Percentiles rank a stretch among this genome's conserved stretches.
Conservation (phyloP, 2,329 filamentous ascomycete genomes). For the Paraphaeosphaeria minitans region DNA sequence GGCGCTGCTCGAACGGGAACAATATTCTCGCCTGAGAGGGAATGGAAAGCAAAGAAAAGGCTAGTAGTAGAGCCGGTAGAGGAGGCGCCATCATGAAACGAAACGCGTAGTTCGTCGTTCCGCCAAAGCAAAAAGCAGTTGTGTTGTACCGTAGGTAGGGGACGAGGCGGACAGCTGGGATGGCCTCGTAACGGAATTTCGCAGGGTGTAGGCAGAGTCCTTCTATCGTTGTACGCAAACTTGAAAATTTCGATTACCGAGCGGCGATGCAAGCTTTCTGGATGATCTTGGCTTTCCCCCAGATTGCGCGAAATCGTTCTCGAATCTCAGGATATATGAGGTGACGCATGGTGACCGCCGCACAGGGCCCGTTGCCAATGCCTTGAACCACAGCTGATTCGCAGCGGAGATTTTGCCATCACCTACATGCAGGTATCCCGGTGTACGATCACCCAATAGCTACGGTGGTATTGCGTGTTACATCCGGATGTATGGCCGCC, state of each 20-base stretch:
- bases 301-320: conserved; percentile 11
- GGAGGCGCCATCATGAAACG: conserved; percentile 9
- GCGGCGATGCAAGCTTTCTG: not conserved
- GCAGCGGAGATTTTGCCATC: conserved; percentile 8
- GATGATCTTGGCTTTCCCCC: conserved; percentile 1
- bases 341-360: not conserved
- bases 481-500: conserved; percentile 1
- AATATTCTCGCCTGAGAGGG: conserved; percentile 23
- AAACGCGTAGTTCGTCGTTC: not conserved
- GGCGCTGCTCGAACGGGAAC: conserved; percentile 27
- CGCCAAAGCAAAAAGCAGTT: too few species aligned
- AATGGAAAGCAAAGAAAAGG: conserved; percentile 14
- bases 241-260: not conserved
- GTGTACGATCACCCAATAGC: not conserved
- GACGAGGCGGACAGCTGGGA: not conserved
- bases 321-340: conserved; percentile 5
- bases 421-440: conserved; percentile 1
- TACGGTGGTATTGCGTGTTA: conserved; percentile 3
- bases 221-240: not conserved
- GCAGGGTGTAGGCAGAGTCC: not conserved
- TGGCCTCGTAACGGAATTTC: not conserved
- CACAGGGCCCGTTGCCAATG: not conserved
- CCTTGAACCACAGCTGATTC: not conserved
- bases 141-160: not conserved
- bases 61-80: conserved; percentile 18